phyloP scores from a whole-genome alignment of 164 flowering plant genomes.

The Houttuynia cordata region DNA sequence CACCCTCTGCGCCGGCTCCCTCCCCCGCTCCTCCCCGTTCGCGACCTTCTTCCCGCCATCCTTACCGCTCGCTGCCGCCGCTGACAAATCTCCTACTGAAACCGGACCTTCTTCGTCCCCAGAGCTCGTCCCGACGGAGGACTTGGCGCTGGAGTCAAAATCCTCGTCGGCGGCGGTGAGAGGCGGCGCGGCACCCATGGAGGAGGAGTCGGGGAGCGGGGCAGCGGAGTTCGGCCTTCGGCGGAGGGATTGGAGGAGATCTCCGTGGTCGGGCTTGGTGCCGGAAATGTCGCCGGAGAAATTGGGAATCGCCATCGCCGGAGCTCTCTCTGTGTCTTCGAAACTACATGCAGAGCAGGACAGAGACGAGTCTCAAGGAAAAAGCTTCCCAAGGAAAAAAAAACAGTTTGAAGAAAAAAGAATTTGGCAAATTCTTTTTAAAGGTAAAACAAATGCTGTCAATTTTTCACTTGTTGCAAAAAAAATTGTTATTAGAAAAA shows the following conservation, averaged over 20 bases:
- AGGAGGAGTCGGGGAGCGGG: background rate
- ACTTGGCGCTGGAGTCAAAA: background rate
- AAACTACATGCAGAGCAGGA: too few relatives aligned
- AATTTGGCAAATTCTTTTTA: too few relatives aligned
- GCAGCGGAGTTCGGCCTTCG: background rate
- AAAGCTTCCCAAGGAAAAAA: too few relatives aligned
- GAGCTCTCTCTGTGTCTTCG: too few relatives aligned
- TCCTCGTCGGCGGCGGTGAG: background rate
- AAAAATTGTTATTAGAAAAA: too few relatives aligned
- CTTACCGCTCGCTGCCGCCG: background rate
- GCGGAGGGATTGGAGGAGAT: constrained; percentile 1
- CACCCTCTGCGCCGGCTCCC: constrained; percentile 1
- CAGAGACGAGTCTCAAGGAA: too few relatives aligned
- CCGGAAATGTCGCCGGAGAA: constrained; percentile 1
- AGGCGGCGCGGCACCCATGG: background rate
- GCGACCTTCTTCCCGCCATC: constrained; percentile 9
- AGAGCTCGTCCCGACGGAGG: background rate
- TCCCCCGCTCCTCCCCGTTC: constrained; percentile 3
- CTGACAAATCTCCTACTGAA: background rate
- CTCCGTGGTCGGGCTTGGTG: background rate
- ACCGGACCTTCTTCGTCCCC: background rate
- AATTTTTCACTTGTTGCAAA: too few relatives aligned
- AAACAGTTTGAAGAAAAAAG: too few relatives aligned
- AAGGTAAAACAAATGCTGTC: too few relatives aligned
- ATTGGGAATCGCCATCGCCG: background rate